Percentiles rank a stretch among this genome's conserved stretches.
These are phyloP conservation scores for Cenchrus purpureus DNA, from an alignment of 176 grass and related monocot genomes.

Conservation along the genomic window DNA sequence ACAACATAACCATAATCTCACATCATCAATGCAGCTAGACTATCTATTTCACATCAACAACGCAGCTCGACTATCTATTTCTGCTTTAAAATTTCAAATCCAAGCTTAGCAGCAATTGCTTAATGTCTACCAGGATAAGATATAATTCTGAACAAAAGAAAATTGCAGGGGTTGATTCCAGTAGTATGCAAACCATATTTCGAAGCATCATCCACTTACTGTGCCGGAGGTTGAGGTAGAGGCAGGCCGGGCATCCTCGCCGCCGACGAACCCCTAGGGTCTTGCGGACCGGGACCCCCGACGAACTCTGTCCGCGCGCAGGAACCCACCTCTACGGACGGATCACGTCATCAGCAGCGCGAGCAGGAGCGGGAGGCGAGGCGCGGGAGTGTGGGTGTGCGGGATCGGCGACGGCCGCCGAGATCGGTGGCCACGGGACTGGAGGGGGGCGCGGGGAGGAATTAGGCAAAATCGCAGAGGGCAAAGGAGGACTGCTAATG, in stretches of 20 bases:
- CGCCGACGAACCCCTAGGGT: constrained; percentile 6
- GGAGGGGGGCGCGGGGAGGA: neutral
- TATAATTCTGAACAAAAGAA: neutral
- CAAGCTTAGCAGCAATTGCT: too few species aligned
- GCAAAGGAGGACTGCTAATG: neutral
- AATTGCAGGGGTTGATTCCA: neutral
- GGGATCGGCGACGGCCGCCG: neutral
- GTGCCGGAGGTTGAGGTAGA: constrained; percentile 22
- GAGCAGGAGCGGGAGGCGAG: neutral
- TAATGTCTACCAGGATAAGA: neutral
- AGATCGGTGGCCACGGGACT: constrained; percentile 1
- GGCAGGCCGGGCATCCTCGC: constrained; percentile 49
- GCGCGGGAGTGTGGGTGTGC: neutral
- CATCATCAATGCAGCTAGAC: neutral
- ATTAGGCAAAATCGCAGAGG: neutral
- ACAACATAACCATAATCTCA: neutral
- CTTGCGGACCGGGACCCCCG: neutral
- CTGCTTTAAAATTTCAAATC: neutral
- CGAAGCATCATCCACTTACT: neutral
- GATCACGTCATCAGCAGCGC: neutral
- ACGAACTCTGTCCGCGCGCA: neutral
- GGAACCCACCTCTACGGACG: neutral
- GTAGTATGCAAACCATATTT: neutral
- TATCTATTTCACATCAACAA: neutral
- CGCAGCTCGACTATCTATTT: neutral